Percentiles rank a stretch among this genome's conserved stretches.
phyloP scores from a whole-genome alignment of 805 yeast genomes.

The Kodamaea nitidulidarum region DNA sequence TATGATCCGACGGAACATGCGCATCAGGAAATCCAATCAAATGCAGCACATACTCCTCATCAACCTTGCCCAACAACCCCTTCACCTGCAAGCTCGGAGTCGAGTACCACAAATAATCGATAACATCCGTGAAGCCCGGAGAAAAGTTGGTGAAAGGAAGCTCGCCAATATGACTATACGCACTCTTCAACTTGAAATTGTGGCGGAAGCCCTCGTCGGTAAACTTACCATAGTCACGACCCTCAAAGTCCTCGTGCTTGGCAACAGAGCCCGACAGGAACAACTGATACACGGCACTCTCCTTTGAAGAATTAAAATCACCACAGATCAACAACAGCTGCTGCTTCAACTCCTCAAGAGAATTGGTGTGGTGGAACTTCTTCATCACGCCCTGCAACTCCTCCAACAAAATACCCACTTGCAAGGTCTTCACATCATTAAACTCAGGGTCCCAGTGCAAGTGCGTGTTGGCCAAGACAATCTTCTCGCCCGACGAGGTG shows the following conservation, averaged over 20 bases:
- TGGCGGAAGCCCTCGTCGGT: conserved; percentile 88
- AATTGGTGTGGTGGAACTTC: conserved; percentile 42
- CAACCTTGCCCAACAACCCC: conserved; percentile 83
- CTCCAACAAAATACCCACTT: conserved; percentile 86
- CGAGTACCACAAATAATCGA: conserved; percentile 95
- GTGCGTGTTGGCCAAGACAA: conserved; percentile 85
- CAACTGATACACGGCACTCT: conserved; percentile 90
- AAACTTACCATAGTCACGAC: conserved; percentile 85
- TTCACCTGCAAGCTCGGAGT: conserved; percentile 75
- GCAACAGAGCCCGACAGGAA: conserved; percentile 78
- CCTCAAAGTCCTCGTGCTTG: conserved; percentile 75
- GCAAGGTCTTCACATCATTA: conserved; percentile 94
- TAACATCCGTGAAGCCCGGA: conserved; percentile 87
- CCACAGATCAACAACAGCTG: conserved; percentile 87
- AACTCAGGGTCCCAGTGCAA: conserved; percentile 98
- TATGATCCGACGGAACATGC: conserved; percentile 91
- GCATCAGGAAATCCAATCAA: conserved; percentile 92
- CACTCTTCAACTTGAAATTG: conserved; percentile 74
- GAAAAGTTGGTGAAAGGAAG: conserved; percentile 92
- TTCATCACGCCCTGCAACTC: conserved; percentile 70
- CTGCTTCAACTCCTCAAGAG: conserved; percentile 51
- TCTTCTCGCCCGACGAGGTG: conserved; percentile 60
- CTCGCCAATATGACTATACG: conserved; percentile 82
- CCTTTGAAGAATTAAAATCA: conserved; percentile 84
- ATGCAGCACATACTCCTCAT: conserved; percentile 67